Base-by-base conservation (phyloP, 2,329 filamentous ascomycete genomes). In the Lachnellula subtilissima region DNA sequence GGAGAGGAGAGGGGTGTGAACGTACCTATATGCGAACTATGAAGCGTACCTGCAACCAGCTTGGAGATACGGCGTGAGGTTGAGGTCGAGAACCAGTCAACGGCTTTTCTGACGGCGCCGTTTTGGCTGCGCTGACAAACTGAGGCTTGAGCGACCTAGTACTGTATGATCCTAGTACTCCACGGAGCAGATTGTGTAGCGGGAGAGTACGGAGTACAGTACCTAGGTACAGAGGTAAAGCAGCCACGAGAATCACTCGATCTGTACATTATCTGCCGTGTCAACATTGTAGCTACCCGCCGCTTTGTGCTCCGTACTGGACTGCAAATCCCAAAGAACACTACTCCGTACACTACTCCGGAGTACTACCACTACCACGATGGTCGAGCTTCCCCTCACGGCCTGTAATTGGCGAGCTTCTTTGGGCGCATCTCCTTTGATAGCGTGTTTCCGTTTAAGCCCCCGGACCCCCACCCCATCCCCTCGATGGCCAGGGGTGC, bases 401-500 rank as follows among this genome's bases (percentile, higher is more conserved):
- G 5, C 47, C n/a, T 37, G 47, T n/a, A 7, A 36, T 7, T 5
- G 47, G 47, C 14, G 9, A 14, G 25, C 28, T 19, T 49, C 47
- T 32, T 6, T 9, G 37, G 37, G 28, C 7, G 17, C 5, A 52
- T 19, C 37, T 28, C 37, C 53, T 17, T 17, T 39, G 45, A 32
- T 56, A 48, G 59, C 52, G 59, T 61, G 59, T 61, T 61, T 61
- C 59, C 50, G 54, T 46, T 61, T 61, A 53, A 61, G 54, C 52
- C 52, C 32, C 53, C 28, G 4, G 28, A 11, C 28, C 28, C 28
- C 28, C 28, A 32, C 9, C 9, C 28, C 32, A 1, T 19, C 40
- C n/a, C 15, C 28, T 39, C 35, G 12, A 49, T n/a, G 47, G 12
- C 35, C 39, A 32, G 53, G 39, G 8, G 47, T 37, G 45, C 45